Evolutionary conservation across 2,329 filamentous ascomycete genomes (phyloP), one percentile per base, ranked within the genome.

Genomic region (Alternaria sp.): DNA sequence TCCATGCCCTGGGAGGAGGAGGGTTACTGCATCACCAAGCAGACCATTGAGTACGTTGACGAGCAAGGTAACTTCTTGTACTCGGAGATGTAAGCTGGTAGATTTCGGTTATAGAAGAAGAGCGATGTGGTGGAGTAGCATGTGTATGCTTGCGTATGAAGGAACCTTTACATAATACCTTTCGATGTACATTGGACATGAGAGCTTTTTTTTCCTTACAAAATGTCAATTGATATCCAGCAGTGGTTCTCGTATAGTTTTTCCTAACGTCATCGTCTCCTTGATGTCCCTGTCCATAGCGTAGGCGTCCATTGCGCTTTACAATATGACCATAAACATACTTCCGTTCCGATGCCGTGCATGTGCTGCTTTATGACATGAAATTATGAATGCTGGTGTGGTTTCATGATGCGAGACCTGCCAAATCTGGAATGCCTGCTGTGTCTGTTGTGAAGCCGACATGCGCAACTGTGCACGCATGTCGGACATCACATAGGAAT

Each of bases 31-130:
- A 65, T 70, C 11, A 72, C 54, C 44, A 63, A 74, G 64, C 73
- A 76, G 67, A 75, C 71, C 18, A 71, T 79, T 54, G 67, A 75
- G 67, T 79, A 79, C 53, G 77, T 79, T 4, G 75, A 79, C 57
- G 60, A 66, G 59, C 59, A 67, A 7, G 78, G 78, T 46, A 75
- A 78, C 45, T 75, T 74, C 63, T 60, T 79, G 64, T 77, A 76
- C 54, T 61, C 65, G 53, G 70, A 68, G 58, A 71, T 67, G 70
- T 68, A 61, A 61, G 21, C 18, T 50, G 49, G 33, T 41, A 37
- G 20, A 25, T 23, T 37, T 44, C 25, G 25, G 14, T 49, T 28
- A 9, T 28, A 46, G 28, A 15, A 8, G 21, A 41, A 18, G 49
- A 47, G 33, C 20, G 23, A 41, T 41, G 37, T 18, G 21, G 26